Evolutionary conservation across 306 rosid genomes (phyloP), one percentile per base, ranked within the genome.

Genomic region (Acacia confusa): DNA sequence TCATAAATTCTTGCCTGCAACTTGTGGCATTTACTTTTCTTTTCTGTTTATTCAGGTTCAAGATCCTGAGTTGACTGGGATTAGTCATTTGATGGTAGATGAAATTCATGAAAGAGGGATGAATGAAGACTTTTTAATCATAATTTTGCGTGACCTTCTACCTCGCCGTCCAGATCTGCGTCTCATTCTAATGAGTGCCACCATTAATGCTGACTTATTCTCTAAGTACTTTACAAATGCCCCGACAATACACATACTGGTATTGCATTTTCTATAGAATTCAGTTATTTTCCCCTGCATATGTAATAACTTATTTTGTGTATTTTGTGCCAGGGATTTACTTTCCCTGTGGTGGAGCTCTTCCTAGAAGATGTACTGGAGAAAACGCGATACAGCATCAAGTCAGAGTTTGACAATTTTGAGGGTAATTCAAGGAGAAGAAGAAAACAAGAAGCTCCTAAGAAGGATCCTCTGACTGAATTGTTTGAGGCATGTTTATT

Each of bases 21-120:
- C 81, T 63, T 55, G 44, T 57, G 79, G 73, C 67, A 66, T 66
- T 83, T 48, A 76, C 75, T 72, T 70, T 52, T 84, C 34, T 84
- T 75, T 66, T 47, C 79, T 82, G 32, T 78, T 43, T 78, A 52
- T 85, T 69, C 90, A 95, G 99, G 95, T 93, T 67, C 94, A 93
- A 81, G 99, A 95, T 86, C 98, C 98, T 30, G 73, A 86, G 72
- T 83, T 95, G 81, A 90, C 87, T 57, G 98, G 97, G 47, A 89
- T 92, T 79, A 93, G 97, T 86, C 98, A 95, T 90, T 88, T 95
- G 90, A 84, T 95, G 71, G 98, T 93, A 81, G 99, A 95, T 87
- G 99, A 93, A 90, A 93, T 95, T 85, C 99, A 93, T 88, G 99
- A 95, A 90, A 93, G 99, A 84, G 99, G 99, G 89, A 95, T 95